Conservation (phyloP, 305 asterid species). For the Solanum hybrid region DNA sequence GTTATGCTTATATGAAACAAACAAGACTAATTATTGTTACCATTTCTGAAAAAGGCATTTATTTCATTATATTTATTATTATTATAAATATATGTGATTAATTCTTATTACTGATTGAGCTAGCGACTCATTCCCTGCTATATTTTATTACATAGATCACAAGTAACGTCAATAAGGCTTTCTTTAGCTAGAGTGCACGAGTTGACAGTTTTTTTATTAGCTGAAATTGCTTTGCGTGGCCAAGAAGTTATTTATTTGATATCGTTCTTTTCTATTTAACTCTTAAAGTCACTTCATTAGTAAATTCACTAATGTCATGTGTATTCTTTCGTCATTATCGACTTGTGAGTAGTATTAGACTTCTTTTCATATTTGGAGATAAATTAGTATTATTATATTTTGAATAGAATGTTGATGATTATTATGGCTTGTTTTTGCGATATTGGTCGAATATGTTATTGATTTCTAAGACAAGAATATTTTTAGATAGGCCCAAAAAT, state of each 20-base stretch:
- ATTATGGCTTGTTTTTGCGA: not conserved
- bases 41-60: not conserved
- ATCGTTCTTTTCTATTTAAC: not conserved
- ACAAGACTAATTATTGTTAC: not conserved
- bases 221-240: not conserved
- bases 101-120: not conserved
- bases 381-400: not conserved
- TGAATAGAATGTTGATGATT: not conserved
- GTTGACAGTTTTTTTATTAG: not conserved
- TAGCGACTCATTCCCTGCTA: not conserved
- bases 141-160: not conserved
- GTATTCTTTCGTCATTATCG: not conserved
- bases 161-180: not conserved
- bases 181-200: not conserved
- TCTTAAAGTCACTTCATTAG: not conserved
- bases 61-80: not conserved
- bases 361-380: not conserved
- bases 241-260: not conserved
- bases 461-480: not conserved
- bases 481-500: not conserved
- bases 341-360: not conserved
- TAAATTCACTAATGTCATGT: not conserved
- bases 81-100: too few relatives aligned
- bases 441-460: not conserved
- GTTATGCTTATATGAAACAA: not conserved